Evolutionary conservation across 169 alveolate genomes (phyloP).

Genomic region (Plasmodium cynomolgi): DNA sequence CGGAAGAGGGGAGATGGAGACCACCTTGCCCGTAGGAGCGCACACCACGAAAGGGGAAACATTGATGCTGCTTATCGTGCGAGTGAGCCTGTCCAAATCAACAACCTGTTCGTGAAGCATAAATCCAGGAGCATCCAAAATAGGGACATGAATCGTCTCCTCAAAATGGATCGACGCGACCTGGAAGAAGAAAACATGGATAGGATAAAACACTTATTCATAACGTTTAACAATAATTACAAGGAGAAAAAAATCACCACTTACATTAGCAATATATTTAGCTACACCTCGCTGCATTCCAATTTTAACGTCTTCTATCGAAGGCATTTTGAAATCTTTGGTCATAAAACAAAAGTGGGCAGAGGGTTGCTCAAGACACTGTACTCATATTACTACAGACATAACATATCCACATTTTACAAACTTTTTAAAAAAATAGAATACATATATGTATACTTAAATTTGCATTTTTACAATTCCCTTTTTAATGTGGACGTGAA

Average conservation of each 20-base stretch:
- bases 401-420: constrained; percentile 41
- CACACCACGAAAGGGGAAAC: not conserved
- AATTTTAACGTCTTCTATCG: constrained; percentile 42
- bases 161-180: not conserved
- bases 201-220: constrained; percentile 36
- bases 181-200: constrained; percentile 65
- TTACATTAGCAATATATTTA: constrained; percentile 54
- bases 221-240: constrained; percentile 47
- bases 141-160: constrained; percentile 8
- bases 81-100: not conserved
- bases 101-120: constrained; percentile 33
- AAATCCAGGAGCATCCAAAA: constrained; percentile 11
- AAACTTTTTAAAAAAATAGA: constrained; percentile 59
- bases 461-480: constrained; percentile 30
- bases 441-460: constrained; percentile 46
- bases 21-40: not conserved
- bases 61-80: not conserved
- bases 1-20: not conserved
- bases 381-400: constrained; percentile 50
- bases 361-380: constrained; percentile 27
- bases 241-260: constrained; percentile 62
- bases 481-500: constrained; percentile 21
- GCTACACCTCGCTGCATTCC: constrained; percentile 32
- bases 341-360: constrained; percentile 14
- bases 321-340: constrained; percentile 29